Evolutionary conservation across 495 filamentous ascomycete genomes (phyloP), one percentile per base, ranked within the genome.

Genomic region (Haplographium delicatum): DNA sequence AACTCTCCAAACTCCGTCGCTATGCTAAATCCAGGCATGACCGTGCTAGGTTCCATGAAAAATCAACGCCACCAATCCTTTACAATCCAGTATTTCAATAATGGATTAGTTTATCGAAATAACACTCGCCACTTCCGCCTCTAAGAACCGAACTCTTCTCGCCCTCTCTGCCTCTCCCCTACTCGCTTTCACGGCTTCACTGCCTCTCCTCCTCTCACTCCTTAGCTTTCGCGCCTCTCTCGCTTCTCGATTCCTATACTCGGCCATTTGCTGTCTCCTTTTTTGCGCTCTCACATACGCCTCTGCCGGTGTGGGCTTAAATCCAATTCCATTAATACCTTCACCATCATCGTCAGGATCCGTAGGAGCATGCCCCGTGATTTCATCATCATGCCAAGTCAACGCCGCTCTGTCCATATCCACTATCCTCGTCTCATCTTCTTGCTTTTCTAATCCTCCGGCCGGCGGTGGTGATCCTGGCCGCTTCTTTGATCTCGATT

Each of bases 301-400:
- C 25, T 90, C 81, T 26, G 86, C 85, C 15, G 90, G 76, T 7
- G 89, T 96, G 0, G 91, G 91, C 54, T 81, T 84, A 67, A 95
- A 96, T 1, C 91, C 91, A 60, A 97, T 85, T 11, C 91, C 91
- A 65, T 94, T 88, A 55, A 89, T 87, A 30, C 85, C 85, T 28
- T 85, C 85, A 22, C 85, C 85, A 65, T 89, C 85, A 55, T 89
- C 86, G 47, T 76, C 80, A 31, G 82, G 82, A 62, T 89, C 86
- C 25, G 74, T 74, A 2, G 83, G 83, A 55, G 85, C 74, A 61
- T 93, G 85, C 15, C 89, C 81, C 0, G 89, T 94, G 53, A 94
- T 91, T 57, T 95, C 89, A 47, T 83, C 73, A 53, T 89, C 85
- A 59, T 82, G 83, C 89, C 88, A 93, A 27, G 86, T 89, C 51